A percentile compares a stretch with the other conserved stretches of the same genome.
phyloP scores from a whole-genome alignment of 106 monocot genomes.

The Acorus gramineus region DNA sequence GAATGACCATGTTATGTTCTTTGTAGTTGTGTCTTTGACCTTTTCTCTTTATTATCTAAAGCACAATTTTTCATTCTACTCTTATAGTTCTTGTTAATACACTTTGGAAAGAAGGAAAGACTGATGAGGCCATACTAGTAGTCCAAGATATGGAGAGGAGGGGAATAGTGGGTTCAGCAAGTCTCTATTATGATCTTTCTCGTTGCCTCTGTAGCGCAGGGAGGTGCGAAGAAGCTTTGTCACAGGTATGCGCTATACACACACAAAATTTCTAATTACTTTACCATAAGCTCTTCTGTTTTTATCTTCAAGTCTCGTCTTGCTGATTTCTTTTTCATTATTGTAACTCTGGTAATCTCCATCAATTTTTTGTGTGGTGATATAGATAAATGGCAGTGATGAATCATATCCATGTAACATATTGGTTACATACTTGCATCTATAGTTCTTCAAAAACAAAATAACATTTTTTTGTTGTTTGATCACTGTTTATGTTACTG shows the following conservation, averaged over 20 bases:
- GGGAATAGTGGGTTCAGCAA: conserved; percentile 86
- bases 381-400: too few species aligned
- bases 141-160: conserved; percentile 90
- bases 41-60: neutral
- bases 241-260: conserved; percentile 37
- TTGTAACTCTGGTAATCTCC: too few species aligned
- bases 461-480: too few species aligned
- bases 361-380: too few species aligned
- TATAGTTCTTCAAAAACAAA: too few species aligned
- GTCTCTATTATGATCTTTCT: conserved; percentile 94
- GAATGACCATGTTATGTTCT: neutral
- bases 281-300: too few species aligned
- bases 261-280: too few species aligned
- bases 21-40: neutral
- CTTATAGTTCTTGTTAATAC: conserved; percentile 78
- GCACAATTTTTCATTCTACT: neutral
- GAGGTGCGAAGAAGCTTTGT: conserved; percentile 85
- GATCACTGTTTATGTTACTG: too few species aligned
- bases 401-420: too few species aligned
- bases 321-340: too few species aligned
- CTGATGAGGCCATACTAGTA: conserved; percentile 74
- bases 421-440: too few species aligned
- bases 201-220: conserved; percentile 91
- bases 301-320: too few species aligned
- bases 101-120: conserved; percentile 90